phyloP scores from a whole-genome alignment of 2,329 filamentous ascomycete species.

The Lachnellula arida region DNA sequence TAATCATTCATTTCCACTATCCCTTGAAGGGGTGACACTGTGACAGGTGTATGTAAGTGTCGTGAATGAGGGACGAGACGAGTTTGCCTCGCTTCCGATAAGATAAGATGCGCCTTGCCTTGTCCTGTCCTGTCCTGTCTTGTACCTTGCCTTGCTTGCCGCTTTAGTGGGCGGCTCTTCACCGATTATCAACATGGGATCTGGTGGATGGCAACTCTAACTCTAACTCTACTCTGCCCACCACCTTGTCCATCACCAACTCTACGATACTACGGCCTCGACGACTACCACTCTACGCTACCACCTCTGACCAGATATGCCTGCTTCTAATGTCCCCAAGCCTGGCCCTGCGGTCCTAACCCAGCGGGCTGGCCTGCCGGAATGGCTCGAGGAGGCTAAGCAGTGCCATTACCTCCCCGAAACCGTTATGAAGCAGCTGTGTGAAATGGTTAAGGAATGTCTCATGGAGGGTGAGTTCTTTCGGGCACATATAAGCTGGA shows the following conservation, averaged over 20 bases:
- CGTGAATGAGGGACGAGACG: not conserved
- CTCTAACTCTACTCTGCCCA: too few relatives aligned
- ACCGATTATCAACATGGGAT: too few relatives aligned
- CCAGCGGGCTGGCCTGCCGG: slow-evolving; percentile 80
- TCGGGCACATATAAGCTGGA: not conserved
- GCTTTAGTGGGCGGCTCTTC: too few relatives aligned
- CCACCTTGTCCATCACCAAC: not conserved
- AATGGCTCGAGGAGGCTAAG: slow-evolving; percentile 96
- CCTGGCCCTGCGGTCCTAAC: slow-evolving; percentile 84
- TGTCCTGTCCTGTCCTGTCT: too few relatives aligned
- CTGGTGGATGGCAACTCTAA: too few relatives aligned
- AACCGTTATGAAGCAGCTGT: slow-evolving; percentile 95
- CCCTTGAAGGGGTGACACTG: not conserved
- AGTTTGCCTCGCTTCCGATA: not conserved
- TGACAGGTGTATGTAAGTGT: not conserved
- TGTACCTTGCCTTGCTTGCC: too few relatives aligned
- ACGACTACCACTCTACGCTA: not conserved
- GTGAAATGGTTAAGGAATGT: slow-evolving; percentile 97
- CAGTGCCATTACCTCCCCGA: slow-evolving; percentile 97
- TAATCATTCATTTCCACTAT: not conserved
- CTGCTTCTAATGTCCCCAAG: slow-evolving; percentile 60
- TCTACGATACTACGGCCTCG: not conserved
- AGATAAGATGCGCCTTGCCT: not conserved
- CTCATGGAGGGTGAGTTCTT: slow-evolving; percentile 81
- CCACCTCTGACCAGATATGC: slow-evolving; percentile 3